Percentiles rank a stretch among this genome's conserved stretches.
Evolutionary conservation across 305 asterid genomes (phyloP).

Genomic region (Solanum aculeatissimum): DNA sequence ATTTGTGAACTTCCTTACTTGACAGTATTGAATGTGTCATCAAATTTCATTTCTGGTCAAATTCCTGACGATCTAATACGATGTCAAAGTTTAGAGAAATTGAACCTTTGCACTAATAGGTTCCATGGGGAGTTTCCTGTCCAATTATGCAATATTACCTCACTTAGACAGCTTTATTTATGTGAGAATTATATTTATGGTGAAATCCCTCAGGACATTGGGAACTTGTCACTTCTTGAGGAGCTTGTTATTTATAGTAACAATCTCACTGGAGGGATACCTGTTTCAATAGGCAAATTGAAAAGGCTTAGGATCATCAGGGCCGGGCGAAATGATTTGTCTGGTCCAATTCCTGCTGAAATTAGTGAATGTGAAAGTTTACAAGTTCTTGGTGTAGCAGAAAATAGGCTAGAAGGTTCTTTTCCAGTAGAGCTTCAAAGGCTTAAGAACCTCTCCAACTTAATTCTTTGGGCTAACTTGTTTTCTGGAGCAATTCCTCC

Average conservation of each 20-base stretch:
- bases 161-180: slow-evolving; percentile 53
- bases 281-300: slow-evolving; percentile 48
- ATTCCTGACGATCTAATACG: slow-evolving; percentile 39
- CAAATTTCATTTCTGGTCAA: slow-evolving; percentile 59
- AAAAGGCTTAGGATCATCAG: slow-evolving; percentile 52
- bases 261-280: slow-evolving; percentile 64
- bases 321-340: slow-evolving; percentile 57
- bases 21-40: slow-evolving; percentile 39
- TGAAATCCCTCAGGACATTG: slow-evolving; percentile 46
- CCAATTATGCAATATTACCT: slow-evolving; percentile 30
- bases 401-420: slow-evolving; percentile 57
- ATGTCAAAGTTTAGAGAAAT: slow-evolving; percentile 34
- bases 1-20: slow-evolving; percentile 51
- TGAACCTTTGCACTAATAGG: slow-evolving; percentile 86
- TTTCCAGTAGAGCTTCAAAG: slow-evolving; percentile 59
- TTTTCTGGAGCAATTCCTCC: slow-evolving; percentile 71
- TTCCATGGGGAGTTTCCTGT: slow-evolving; percentile 44
- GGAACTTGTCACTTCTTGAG: slow-evolving; percentile 43
- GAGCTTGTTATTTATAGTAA: slow-evolving; percentile 83
- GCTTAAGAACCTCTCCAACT: slow-evolving; percentile 32
- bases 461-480: slow-evolving; percentile 63
- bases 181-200: slow-evolving; percentile 76
- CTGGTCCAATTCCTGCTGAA: slow-evolving; percentile 60
- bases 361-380: slow-evolving; percentile 58
- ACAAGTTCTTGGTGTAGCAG: slow-evolving; percentile 62